A percentile compares a stretch with the other conserved stretches of the same genome.
Evolutionary conservation across 2,329 filamentous ascomycete species (phyloP).

Genomic region (Balansia obtecta): DNA sequence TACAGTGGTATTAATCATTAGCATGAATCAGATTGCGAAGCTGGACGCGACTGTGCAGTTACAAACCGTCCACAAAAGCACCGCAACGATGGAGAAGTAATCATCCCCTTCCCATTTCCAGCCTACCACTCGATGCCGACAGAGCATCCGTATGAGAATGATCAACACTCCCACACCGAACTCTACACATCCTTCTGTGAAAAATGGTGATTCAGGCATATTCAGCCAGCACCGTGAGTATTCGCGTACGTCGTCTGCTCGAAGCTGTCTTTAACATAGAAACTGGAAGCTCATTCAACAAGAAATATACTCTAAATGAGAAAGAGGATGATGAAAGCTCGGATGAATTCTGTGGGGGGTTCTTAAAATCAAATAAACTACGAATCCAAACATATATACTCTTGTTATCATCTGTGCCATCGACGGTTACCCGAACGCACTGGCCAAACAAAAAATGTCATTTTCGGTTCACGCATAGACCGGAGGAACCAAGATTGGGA

Average conservation of each 20-base stretch:
- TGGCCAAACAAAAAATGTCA: neutral
- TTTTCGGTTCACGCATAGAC: neutral
- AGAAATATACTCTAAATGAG: neutral
- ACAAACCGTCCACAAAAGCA: slow-evolving; percentile 3
- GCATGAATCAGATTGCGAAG: neutral
- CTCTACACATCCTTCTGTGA: neutral
- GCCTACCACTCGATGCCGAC: neutral
- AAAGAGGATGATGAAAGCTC: neutral
- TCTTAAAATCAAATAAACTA: neutral
- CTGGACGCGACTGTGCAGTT: neutral
- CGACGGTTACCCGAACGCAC: neutral
- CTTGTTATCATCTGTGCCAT: neutral
- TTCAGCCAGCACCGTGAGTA: neutral
- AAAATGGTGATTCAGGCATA: neutral
- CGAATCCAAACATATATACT: neutral
- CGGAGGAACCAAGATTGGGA: no score
- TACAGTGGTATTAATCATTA: neutral
- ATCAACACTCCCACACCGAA: neutral
- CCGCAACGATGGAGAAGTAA: neutral
- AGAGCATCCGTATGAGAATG: neutral
- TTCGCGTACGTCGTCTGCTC: neutral
- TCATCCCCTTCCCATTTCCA: slow-evolving; percentile 4
- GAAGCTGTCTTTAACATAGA: neutral
- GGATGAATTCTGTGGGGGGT: neutral
- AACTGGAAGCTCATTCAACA: neutral